phyloP scores from a whole-genome alignment of 768 basidiomycete species.

The Collybiopsis luxurians region DNA sequence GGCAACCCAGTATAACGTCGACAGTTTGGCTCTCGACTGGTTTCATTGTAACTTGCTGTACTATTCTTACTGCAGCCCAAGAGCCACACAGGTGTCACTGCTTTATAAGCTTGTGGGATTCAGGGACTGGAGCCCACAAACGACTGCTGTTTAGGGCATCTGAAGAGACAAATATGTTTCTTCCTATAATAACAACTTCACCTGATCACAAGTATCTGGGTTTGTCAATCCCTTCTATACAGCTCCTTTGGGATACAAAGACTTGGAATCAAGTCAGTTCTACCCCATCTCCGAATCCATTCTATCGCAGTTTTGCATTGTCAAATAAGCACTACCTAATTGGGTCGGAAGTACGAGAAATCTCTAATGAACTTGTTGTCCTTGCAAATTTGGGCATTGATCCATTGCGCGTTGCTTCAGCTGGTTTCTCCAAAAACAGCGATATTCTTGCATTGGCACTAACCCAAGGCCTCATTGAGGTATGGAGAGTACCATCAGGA shows the following conservation, averaged over 20 bases:
- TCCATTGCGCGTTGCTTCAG: not conserved
- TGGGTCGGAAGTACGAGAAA: not conserved
- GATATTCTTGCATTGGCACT: not conserved
- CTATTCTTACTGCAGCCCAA: not conserved
- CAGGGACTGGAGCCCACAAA: not conserved
- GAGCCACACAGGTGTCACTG: not conserved
- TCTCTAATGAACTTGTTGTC: not conserved
- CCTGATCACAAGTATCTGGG: not conserved
- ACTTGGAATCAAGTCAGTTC: not conserved
- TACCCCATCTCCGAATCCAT: not conserved
- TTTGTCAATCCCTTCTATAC: not conserved
- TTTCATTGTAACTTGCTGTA: not conserved
- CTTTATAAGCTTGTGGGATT: not conserved
- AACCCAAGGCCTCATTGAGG: not conserved
- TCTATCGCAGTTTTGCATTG: not conserved
- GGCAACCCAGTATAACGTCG: not conserved
- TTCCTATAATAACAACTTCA: not conserved
- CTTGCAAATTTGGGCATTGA: not conserved
- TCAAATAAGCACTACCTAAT: not conserved
- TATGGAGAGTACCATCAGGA: not conserved
- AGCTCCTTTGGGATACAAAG: not conserved
- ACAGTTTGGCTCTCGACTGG: not conserved
- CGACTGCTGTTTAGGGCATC: not conserved
- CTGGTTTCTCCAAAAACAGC: not conserved
- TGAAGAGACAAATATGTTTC: conserved; percentile 1